Conservation (phyloP, 805 yeast genomes). For the Lipomyces yamanashiensis region DNA sequence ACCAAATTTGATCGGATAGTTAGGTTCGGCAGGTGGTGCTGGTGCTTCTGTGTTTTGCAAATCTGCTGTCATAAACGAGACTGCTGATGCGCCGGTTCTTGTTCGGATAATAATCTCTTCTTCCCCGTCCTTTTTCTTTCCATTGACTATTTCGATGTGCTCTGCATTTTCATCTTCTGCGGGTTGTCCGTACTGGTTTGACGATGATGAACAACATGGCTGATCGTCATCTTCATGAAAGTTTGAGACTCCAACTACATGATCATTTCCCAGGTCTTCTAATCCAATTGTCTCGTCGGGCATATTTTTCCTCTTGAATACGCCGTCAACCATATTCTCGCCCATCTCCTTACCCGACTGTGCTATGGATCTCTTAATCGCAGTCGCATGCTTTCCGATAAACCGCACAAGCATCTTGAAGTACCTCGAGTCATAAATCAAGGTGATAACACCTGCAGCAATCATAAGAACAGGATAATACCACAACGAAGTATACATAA, state of each 20-base stretch:
- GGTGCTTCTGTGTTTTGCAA: background rate
- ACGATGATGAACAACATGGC: background rate
- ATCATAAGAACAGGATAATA: constrained; percentile 34
- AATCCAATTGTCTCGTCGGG: background rate
- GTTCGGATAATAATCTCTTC: constrained; percentile 5
- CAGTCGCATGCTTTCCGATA: background rate
- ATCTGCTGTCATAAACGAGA: constrained; percentile 1
- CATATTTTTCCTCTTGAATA: background rate
- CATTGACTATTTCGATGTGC: background rate
- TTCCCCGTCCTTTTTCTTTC: background rate
- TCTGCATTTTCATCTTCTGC: background rate
- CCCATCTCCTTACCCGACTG: background rate
- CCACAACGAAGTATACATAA: constrained; percentile 32
- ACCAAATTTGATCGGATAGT: constrained; percentile 5
- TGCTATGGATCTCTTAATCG: background rate
- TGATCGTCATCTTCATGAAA: background rate
- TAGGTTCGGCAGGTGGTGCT: constrained; percentile 5
- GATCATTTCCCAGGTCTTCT: background rate
- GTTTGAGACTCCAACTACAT: background rate
- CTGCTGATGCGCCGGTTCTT: constrained; percentile 5
- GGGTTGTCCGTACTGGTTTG: background rate
- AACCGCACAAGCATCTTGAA: constrained; percentile 7
- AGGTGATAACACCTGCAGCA: constrained; percentile 24
- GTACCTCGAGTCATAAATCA: constrained; percentile 22
- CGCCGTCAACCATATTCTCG: background rate